Evolutionary conservation across 179 eudicot genomes (phyloP).

Genomic region (Corrigiola litoralis): DNA sequence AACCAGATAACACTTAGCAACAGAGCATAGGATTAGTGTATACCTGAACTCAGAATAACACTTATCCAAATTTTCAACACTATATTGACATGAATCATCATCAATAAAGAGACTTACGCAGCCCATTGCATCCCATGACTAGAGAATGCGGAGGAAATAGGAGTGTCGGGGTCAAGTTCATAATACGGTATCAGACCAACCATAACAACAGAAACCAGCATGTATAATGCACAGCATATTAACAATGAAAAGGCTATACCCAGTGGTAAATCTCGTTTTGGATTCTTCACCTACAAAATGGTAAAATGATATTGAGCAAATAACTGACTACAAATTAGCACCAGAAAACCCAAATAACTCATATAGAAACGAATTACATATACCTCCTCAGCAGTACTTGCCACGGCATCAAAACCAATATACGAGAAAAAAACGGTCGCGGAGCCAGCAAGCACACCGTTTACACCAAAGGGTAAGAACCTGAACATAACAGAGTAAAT

Average conservation of each 20-base stretch:
- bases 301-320: neutral
- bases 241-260: slow-evolving; percentile 78
- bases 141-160: slow-evolving; percentile 87
- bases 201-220: slow-evolving; percentile 83
- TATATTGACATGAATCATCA: neutral
- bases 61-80: neutral
- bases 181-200: slow-evolving; percentile 89
- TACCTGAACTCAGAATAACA: neutral
- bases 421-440: slow-evolving; percentile 89
- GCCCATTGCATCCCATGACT: slow-evolving; percentile 94
- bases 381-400: slow-evolving; percentile 98
- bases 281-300: slow-evolving; percentile 71
- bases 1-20: slow-evolving; percentile 12
- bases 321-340: neutral
- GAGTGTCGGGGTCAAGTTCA: slow-evolving; percentile 91
- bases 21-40: neutral
- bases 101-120: slow-evolving; percentile 51
- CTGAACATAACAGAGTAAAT: slow-evolving; percentile 25
- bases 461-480: slow-evolving; percentile 72
- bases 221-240: slow-evolving; percentile 76
- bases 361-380: neutral
- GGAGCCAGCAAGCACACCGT: slow-evolving; percentile 94
- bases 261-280: slow-evolving; percentile 87
- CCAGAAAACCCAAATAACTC: neutral
- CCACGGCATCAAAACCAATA: slow-evolving; percentile 93